Base-by-base conservation (phyloP, 1,284 basidiomycete genomes). In the Leucocoprinus gongylophorus region DNA sequence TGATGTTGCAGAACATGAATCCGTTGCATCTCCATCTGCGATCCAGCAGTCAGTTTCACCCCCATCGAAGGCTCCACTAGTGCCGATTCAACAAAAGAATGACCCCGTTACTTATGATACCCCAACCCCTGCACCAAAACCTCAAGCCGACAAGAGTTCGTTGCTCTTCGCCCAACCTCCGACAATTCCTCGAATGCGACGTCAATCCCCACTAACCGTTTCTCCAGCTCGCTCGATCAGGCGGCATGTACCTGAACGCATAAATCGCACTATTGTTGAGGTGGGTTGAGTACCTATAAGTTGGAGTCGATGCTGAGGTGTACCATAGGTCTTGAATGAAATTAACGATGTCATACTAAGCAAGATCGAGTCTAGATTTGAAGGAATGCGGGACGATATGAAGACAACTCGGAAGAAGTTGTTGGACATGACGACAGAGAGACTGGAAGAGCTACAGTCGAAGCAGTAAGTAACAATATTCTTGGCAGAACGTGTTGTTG, bases 291-390 rank as follows among this genome's bases (percentile, higher is more conserved):
- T 30, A 2, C 26, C 15, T 10, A 12, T 45, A n/a, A 33, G 20
- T 6, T 33, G 32, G 32, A 32, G 21, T 17, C 7, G 3, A 33
- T 35, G 15, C 47, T 43, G 30, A 48, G 39, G 32, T 38, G 5
- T n/a, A 9, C 3, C 17, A 12, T 29, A 37, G 68, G 59, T 64
- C 21, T 46, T 71, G 20, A 55, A 60, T 35, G 61, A 70, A 51
- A 62, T 71, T 26, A 57, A 62, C n/a, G 54, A 62, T 53, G 63
- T 61, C 26, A 54, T 70, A 21, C 51, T 64, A 20, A 43, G 58
- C 15, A 66, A 63, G 39, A 57, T 66, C 20, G 58, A 60, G 5
- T 53, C 54, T 28, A 62, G 63, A 18, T 67, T 68, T 45, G 60
- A 63, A n/a, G 59, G 57, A 32, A 62, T 68, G 17, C 58, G 62